These are phyloP conservation scores for Solanum pimpinellifolium DNA, from an alignment of 257 asterid genomes.

Conservation along the genomic window DNA sequence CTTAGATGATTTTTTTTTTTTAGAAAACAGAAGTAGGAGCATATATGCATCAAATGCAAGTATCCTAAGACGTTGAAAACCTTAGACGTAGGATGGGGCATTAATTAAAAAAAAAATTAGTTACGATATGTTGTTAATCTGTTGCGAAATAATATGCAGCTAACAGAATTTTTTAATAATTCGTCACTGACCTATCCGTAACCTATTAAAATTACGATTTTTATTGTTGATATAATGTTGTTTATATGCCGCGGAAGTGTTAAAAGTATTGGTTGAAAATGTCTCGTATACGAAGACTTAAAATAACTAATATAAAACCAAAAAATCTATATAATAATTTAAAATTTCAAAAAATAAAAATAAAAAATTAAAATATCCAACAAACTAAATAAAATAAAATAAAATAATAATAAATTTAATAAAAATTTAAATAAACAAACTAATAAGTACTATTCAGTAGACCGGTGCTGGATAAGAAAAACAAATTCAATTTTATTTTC, in stretches of 20 bases:
- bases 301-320: background rate
- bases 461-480: too few species aligned
- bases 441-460: too few species aligned
- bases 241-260: background rate
- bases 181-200: background rate
- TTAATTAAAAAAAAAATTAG: background rate
- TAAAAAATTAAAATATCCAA: background rate
- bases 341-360: background rate
- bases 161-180: background rate
- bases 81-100: background rate
- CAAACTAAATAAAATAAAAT: background rate
- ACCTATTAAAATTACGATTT: background rate
- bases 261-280: background rate
- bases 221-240: background rate
- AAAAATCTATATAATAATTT: background rate
- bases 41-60: background rate
- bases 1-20: too few species aligned
- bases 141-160: background rate
- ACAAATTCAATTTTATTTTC: background rate
- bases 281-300: background rate
- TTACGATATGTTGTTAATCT: background rate
- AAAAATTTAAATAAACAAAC: background rate
- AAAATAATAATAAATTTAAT: background rate
- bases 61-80: background rate
- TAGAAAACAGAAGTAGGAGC: background rate